phyloP scores from a whole-genome alignment of 371 early-diverging fungal species.

The Capniomyces stellatus region DNA sequence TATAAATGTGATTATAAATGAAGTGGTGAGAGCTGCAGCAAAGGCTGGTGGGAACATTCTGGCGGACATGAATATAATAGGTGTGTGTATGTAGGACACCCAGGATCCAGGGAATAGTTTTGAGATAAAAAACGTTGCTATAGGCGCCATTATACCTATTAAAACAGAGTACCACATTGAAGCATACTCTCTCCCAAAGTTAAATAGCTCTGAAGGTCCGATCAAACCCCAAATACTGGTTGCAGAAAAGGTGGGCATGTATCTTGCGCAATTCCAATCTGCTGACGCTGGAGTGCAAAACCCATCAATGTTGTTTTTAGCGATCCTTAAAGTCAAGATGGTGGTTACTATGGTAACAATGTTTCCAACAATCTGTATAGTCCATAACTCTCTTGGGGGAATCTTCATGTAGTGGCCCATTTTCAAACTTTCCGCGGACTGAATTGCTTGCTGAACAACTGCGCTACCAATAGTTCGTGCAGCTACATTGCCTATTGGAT shows the following conservation, averaged over 20 bases:
- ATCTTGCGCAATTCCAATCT: constrained; percentile 25
- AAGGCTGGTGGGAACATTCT: constrained; percentile 48
- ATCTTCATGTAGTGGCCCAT: constrained; percentile 60
- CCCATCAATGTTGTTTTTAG: constrained; percentile 6
- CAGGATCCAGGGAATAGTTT: constrained; percentile 18
- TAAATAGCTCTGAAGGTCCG: constrained; percentile 46
- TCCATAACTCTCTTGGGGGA: constrained; percentile 40
- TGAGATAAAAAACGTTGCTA: constrained; percentile 34
- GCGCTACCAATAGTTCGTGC: constrained; percentile 34
- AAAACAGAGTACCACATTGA: constrained; percentile 35
- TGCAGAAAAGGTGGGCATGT: constrained; percentile 34
- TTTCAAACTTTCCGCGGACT: constrained; percentile 37
- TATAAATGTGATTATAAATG: constrained; percentile 40
- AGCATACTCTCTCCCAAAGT: constrained; percentile 30
- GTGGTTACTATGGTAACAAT: constrained; percentile 39
- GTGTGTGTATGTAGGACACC: constrained; percentile 39
- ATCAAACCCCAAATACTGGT: constrained; percentile 54
- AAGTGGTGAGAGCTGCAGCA: constrained; percentile 31
- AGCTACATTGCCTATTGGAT: constrained; percentile 38
- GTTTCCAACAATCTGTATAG: constrained; percentile 40
- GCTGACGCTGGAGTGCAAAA: constrained; percentile 32
- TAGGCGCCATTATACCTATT: constrained; percentile 37
- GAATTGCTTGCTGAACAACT: constrained; percentile 33
- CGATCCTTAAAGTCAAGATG: constrained; percentile 29
- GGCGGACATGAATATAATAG: constrained; percentile 34